Conservation (phyloP, 73 alveolate species). For the Paramecium bursaria region DNA sequence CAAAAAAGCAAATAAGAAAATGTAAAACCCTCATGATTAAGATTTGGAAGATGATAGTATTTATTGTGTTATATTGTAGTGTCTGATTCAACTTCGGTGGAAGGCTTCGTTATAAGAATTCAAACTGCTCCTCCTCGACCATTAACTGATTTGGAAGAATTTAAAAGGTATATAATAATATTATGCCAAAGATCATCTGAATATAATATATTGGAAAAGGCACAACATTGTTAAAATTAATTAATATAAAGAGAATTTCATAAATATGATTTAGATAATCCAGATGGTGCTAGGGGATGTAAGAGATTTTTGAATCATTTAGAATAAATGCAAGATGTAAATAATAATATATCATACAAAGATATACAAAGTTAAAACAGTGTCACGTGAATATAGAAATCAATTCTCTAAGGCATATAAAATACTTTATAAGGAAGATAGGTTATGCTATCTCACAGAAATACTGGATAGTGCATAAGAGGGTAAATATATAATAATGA, state of each 20-base stretch:
- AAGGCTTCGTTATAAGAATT: conserved; percentile 70
- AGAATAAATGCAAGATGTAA: conserved; percentile 83
- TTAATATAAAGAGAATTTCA: conserved; percentile 78
- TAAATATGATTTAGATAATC: conserved; percentile 92
- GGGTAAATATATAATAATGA: conserved; percentile 63
- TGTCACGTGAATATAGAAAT: conserved; percentile 91
- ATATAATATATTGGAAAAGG: conserved; percentile 81
- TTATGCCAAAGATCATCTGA: conserved; percentile 70
- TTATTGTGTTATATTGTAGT: not conserved
- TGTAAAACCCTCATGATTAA: conserved; percentile 12
- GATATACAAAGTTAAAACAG: conserved; percentile 60
- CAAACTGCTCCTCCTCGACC: conserved; percentile 95
- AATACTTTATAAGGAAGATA: conserved; percentile 90
- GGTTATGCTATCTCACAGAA: conserved; percentile 93
- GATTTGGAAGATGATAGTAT: conserved; percentile 50
- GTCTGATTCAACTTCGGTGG: conserved; percentile 57
- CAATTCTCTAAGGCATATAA: conserved; percentile 92
- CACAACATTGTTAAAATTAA: conserved; percentile 78
- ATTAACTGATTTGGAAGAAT: conserved; percentile 89
- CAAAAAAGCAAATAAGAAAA: no score
- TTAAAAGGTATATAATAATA: conserved; percentile 61
- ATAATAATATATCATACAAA: not conserved
- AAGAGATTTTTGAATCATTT: conserved; percentile 83
- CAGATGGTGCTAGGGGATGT: conserved; percentile 92
- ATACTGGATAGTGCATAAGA: conserved; percentile 97